Conservation (phyloP, 2,329 filamentous ascomycete genomes). For the Xylaria sp. region DNA sequence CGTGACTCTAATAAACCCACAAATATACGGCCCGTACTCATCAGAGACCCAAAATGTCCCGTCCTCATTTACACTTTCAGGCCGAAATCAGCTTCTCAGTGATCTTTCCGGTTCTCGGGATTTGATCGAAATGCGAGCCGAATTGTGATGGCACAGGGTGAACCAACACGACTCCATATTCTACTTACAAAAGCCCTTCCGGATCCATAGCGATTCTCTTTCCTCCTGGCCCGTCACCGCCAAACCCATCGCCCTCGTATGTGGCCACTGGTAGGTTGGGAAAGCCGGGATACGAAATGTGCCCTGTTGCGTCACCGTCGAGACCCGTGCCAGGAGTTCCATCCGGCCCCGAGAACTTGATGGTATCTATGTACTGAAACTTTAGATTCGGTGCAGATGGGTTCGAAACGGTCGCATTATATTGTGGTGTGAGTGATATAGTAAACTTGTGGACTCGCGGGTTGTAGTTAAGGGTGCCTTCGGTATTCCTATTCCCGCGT, state of each 20-base stretch:
- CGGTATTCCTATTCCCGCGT: slow-evolving; percentile 65
- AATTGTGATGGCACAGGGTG: background rate
- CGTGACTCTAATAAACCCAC: slow-evolving; percentile 54
- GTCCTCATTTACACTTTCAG: slow-evolving; percentile 59
- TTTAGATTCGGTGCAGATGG: slow-evolving; percentile 70
- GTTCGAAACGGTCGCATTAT: slow-evolving; percentile 60
- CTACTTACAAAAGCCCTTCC: slow-evolving; percentile 67
- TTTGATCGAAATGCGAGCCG: background rate
- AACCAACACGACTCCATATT: background rate
- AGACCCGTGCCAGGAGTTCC: slow-evolving; percentile 72
- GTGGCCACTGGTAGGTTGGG: slow-evolving; percentile 71
- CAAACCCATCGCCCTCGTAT: slow-evolving; percentile 76
- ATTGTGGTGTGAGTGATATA: slow-evolving; percentile 66
- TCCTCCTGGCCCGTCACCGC: slow-evolving; percentile 68
- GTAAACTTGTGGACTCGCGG: slow-evolving; percentile 75
- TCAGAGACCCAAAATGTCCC: slow-evolving; percentile 76
- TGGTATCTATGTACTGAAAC: slow-evolving; percentile 71
- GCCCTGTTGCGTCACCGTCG: slow-evolving; percentile 66
- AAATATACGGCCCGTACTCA: slow-evolving; percentile 77
- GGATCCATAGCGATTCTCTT: slow-evolving; percentile 70
- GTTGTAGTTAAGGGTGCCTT: slow-evolving; percentile 76
- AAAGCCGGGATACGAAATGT: slow-evolving; percentile 66
- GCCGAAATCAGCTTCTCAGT: background rate
- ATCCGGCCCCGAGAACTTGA: slow-evolving; percentile 72
- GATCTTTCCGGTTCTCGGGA: background rate